A percentile compares a stretch with the other conserved stretches of the same genome.
phyloP scores from a whole-genome alignment of 768 basidiomycete species.

The Fomitopsis pulvina region DNA sequence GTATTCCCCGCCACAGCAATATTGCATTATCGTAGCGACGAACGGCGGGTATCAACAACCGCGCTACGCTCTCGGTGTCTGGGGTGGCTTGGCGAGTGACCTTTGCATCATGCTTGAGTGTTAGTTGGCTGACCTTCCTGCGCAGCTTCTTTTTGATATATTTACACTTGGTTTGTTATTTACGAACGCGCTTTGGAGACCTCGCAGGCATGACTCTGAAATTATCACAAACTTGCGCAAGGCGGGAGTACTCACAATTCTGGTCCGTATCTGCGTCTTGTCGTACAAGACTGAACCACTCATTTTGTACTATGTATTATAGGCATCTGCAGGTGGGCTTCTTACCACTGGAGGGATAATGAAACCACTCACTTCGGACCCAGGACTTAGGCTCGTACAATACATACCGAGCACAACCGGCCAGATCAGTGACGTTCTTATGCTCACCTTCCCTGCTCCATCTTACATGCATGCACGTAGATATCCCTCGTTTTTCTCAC shows the following conservation, averaged over 20 bases:
- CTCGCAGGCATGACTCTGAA: background rate
- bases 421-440: background rate
- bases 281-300: background rate
- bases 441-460: background rate
- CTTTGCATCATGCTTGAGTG: background rate
- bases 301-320: too few relatives aligned
- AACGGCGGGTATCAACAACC: background rate
- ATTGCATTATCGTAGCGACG: background rate
- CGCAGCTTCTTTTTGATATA: background rate
- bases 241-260: background rate
- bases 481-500: background rate
- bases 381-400: background rate
- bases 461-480: background rate
- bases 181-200: background rate
- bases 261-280: background rate
- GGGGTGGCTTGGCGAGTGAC: background rate
- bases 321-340: background rate
- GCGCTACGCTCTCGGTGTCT: background rate
- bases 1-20: background rate
- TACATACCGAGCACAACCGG: background rate
- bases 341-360: too few relatives aligned
- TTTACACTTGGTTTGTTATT: background rate
- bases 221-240: background rate
- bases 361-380: background rate
- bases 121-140: background rate